These are phyloP conservation scores for Darksidea phi DNA, from an alignment of 495 filamentous ascomycete species.

Conservation along the genomic window DNA sequence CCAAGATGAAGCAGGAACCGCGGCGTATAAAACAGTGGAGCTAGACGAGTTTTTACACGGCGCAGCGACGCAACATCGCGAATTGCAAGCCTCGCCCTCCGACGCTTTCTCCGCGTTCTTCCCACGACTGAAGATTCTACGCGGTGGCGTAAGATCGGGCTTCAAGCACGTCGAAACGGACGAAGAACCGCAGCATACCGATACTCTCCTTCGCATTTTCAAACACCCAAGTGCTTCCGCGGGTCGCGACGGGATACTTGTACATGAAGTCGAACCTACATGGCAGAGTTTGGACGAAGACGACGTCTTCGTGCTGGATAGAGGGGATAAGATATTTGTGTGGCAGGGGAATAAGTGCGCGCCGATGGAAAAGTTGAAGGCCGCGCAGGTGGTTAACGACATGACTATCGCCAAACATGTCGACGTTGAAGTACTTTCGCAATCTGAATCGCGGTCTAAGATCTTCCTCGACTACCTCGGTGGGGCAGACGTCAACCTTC, in stretches of 20 bases:
- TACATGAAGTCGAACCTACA: conserved; percentile 61
- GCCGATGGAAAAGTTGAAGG: conserved; percentile 65
- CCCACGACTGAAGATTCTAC: conserved; percentile 52
- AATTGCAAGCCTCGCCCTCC: conserved; percentile 56
- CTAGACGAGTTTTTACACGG: conserved; percentile 63
- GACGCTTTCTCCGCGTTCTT: conserved; percentile 60
- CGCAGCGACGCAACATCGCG: conserved; percentile 58
- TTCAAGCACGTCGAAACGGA: conserved; percentile 56
- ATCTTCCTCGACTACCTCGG: conserved; percentile 57
- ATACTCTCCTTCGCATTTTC: conserved; percentile 58
- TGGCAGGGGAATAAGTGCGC: conserved; percentile 64
- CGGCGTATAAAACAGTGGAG: conserved; percentile 66
- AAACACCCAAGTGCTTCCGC: conserved; percentile 47
- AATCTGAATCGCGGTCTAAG: conserved; percentile 54
- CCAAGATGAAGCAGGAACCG: conserved; percentile 63
- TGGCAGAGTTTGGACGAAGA: conserved; percentile 61
- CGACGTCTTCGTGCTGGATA: conserved; percentile 62
- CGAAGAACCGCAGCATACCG: conserved; percentile 44
- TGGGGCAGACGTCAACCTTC: conserved; percentile 45
- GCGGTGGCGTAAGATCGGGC: conserved; percentile 59
- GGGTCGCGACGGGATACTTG: conserved; percentile 51
- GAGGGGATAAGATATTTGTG: conserved; percentile 60
- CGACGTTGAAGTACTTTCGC: conserved; percentile 61
- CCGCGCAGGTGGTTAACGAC: conserved; percentile 62
- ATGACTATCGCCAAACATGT: conserved; percentile 60